Base-by-base conservation (phyloP, 2,329 filamentous ascomycete species). In the Scytalidium sp. region DNA sequence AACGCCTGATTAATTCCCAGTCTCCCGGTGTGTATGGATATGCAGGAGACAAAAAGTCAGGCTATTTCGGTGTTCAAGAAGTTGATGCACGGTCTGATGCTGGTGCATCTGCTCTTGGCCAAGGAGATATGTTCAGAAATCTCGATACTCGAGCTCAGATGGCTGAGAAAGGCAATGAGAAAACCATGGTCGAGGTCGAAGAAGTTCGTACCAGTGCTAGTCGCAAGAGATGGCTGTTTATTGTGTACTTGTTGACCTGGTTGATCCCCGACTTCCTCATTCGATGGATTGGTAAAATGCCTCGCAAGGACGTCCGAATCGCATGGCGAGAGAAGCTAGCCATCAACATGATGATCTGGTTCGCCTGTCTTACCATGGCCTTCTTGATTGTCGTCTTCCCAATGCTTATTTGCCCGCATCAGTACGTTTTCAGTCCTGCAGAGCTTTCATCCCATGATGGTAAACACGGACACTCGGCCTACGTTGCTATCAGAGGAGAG, bases 271-370 rank as follows among this genome's bases (percentile, higher is more conserved):
- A 97, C 65, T 88, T 96, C 60, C 62, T 86, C 41, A 88, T 97
- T 65, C 81, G 83, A 47, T 76, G 77, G 60, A 53, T 96, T 39
- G 93, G 93, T 19, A 80, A 88, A 46, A 97, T 97, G 87, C 81
- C 87, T 52, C 88, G 94, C 53, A 95, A 95, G 66, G 94, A 99
- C 67, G 84, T 99, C 8, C 88, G 92, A 20, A 79, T 88, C 66
- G 94, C 94, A 1, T 99, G 94, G 94, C 81, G 94, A 64, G 94
- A 99, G 69, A 99, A 99, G 76, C 68, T 99, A 51, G 93, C 94
- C 47, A 99, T 99, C 78, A 99, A 99, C 75, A 78, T 99, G 67
- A 80, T 97, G 64, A 99, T 99, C 66, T 99, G 95, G 94, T 74
- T 93, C 50, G 82, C 80, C 65, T 97, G 93, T 71, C 74, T 73